These are phyloP conservation scores for Decorospora gaudefroyi DNA, from an alignment of 2,329 filamentous ascomycete genomes.

Conservation along the genomic window DNA sequence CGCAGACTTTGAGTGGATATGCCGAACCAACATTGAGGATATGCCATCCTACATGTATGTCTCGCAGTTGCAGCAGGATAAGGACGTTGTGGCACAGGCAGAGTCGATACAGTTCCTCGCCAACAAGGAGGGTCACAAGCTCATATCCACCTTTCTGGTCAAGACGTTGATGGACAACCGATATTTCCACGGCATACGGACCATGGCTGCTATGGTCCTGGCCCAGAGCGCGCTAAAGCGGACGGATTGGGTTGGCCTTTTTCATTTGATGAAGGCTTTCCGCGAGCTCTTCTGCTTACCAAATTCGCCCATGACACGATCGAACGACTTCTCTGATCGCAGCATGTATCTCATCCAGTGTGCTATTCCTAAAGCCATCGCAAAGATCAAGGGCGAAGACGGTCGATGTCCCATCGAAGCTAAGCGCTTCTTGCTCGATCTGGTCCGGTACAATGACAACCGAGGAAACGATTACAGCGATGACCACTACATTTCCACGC, in stretches of 20 bases:
- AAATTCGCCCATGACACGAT: slow-evolving; percentile 74
- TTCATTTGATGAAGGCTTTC: slow-evolving; percentile 83
- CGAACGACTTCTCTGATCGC: slow-evolving; percentile 91
- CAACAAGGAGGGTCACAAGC: slow-evolving; percentile 68
- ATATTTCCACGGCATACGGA: slow-evolving; percentile 92
- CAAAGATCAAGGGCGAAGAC: slow-evolving; percentile 72
- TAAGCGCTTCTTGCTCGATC: slow-evolving; percentile 83
- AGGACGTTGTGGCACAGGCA: slow-evolving; percentile 88
- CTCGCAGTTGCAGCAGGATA: slow-evolving; percentile 94
- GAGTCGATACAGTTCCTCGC: slow-evolving; percentile 74
- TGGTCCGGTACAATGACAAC: slow-evolving; percentile 93
- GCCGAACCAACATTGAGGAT: slow-evolving; percentile 71
- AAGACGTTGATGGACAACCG: slow-evolving; percentile 88
- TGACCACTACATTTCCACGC: slow-evolving; percentile 80
- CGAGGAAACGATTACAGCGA: slow-evolving; percentile 87
- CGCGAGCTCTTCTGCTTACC: slow-evolving; percentile 85
- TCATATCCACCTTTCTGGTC: slow-evolving; percentile 86
- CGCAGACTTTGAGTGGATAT: slow-evolving; percentile 98
- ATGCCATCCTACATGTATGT: slow-evolving; percentile 98
- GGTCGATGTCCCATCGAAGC: slow-evolving; percentile 79
- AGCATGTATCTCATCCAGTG: slow-evolving; percentile 82
- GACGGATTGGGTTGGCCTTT: slow-evolving; percentile 75
- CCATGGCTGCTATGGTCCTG: slow-evolving; percentile 78
- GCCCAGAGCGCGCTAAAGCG: slow-evolving; percentile 66
- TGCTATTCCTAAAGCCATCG: slow-evolving; percentile 79